phyloP scores from a whole-genome alignment of 306 rosid genomes.

The Cicer cuneatum region DNA sequence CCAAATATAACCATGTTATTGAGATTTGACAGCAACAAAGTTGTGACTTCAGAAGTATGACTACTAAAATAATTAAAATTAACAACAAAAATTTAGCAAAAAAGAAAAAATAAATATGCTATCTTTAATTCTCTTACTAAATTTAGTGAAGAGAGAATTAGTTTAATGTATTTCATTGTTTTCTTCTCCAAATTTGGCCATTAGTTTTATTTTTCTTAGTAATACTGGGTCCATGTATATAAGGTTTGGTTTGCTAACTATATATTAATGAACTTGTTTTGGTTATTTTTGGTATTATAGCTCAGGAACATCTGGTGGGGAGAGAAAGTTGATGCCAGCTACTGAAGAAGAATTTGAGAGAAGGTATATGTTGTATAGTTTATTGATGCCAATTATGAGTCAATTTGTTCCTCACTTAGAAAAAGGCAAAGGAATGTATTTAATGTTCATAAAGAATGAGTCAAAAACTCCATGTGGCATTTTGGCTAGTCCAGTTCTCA shows the following conservation, averaged over 20 bases:
- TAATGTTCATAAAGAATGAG: constrained; percentile 81
- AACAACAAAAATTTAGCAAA: background rate
- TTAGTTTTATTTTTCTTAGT: background rate
- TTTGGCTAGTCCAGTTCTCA: constrained; percentile 79
- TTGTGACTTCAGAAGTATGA: background rate
- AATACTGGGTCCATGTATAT: background rate
- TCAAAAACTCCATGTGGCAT: constrained; percentile 79
- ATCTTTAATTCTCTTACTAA: background rate
- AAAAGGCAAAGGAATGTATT: constrained; percentile 94
- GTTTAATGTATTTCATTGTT: too few species aligned
- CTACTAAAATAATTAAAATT: background rate
- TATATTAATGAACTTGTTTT: constrained; percentile 23
- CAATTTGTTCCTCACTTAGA: constrained; percentile 66
- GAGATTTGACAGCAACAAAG: background rate
- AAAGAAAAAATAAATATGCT: background rate
- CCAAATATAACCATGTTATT: background rate
- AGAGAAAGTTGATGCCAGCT: constrained; percentile 91
- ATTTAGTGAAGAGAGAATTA: too few species aligned
- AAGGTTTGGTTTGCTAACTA: background rate
- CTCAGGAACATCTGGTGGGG: constrained; percentile 97
- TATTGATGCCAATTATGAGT: constrained; percentile 84
- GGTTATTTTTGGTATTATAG: constrained; percentile 46
- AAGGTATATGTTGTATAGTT: constrained; percentile 61
- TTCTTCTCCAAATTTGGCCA: too few species aligned
- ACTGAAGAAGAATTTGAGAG: constrained; percentile 74